Evolutionary conservation across 805 yeast genomes (phyloP).

Genomic region (Starmerella bombi): DNA sequence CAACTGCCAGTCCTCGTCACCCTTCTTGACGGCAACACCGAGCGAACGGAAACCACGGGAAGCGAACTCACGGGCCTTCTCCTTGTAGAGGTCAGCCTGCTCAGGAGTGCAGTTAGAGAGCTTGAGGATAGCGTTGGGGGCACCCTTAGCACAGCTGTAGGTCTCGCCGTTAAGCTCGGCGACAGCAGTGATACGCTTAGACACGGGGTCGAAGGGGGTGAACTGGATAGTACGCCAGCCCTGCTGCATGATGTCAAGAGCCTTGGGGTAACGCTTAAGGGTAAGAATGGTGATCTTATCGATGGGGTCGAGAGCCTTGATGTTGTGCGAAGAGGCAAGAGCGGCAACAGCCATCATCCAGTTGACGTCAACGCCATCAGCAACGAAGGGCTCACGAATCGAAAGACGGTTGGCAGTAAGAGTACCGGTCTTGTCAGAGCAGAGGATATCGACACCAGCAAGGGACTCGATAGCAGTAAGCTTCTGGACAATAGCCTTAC

Average conservation of each 20-base stretch:
- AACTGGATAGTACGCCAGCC: constrained; percentile 44
- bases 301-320: constrained; percentile 94
- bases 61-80: constrained; percentile 94
- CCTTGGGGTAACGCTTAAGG: constrained; percentile 79
- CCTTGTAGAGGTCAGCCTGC: constrained; percentile 84
- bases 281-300: constrained; percentile 93
- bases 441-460: constrained; percentile 93
- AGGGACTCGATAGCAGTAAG: constrained; percentile 91
- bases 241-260: constrained; percentile 35
- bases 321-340: constrained; percentile 95
- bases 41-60: constrained; percentile 96
- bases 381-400: constrained; percentile 94
- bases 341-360: constrained; percentile 96
- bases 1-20: constrained; percentile 97
- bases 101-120: constrained; percentile 55
- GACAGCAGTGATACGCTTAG: constrained; percentile 89
- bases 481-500: constrained; percentile 93
- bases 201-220: constrained; percentile 96
- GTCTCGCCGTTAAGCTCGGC: constrained; percentile 94
- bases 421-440: constrained; percentile 97
- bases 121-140: constrained; percentile 81
- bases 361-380: constrained; percentile 92
- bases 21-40: constrained; percentile 98
- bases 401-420: constrained; percentile 92
- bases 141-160: constrained; percentile 95